Conservation (phyloP, 768 basidiomycete genomes). For the Amanita thiersii region DNA sequence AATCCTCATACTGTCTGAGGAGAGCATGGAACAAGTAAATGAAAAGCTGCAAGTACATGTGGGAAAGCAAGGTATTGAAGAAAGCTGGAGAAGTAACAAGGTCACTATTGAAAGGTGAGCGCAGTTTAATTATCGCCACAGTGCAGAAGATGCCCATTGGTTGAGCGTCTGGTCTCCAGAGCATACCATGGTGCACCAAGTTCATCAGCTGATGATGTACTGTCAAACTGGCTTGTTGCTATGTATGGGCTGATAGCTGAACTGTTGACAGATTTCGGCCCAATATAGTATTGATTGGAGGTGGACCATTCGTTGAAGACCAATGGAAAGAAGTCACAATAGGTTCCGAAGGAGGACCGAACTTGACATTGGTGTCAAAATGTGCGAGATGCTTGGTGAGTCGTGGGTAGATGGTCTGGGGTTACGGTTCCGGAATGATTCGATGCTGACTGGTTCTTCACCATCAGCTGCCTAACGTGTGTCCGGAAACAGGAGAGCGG, state of each 20-base stretch:
- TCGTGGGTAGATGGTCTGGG: slow-evolving; percentile 7
- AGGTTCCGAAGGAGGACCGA: slow-evolving; percentile 30
- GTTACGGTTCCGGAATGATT: neutral
- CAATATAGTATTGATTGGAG: slow-evolving; percentile 65
- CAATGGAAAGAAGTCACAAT: slow-evolving; percentile 54
- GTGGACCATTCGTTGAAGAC: slow-evolving; percentile 67
- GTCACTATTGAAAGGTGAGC: slow-evolving; percentile 54
- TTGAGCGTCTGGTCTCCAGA: neutral
- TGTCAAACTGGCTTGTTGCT: slow-evolving; percentile 6
- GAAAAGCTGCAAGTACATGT: slow-evolving; percentile 36
- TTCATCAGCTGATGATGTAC: neutral
- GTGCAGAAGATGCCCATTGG: neutral
- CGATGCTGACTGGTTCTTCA: too few relatives aligned
- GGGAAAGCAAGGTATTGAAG: slow-evolving; percentile 38
- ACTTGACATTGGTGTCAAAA: slow-evolving; percentile 54
- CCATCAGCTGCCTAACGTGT: slow-evolving; percentile 78
- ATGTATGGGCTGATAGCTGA: slow-evolving; percentile 7
- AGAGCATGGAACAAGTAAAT: slow-evolving; percentile 50
- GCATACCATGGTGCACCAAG: too few relatives aligned
- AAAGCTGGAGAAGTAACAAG: slow-evolving; percentile 43
- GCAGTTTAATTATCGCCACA: too few relatives aligned
- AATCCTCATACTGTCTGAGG: slow-evolving; percentile 56
- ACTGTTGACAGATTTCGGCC: slow-evolving; percentile 53
- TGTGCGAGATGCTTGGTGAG: slow-evolving; percentile 69
- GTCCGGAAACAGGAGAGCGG: slow-evolving; percentile 51